A percentile compares a stretch with the other conserved stretches of the same genome.
Conservation (phyloP, 2,329 filamentous ascomycete genomes). For the Saccharata proteae region DNA sequence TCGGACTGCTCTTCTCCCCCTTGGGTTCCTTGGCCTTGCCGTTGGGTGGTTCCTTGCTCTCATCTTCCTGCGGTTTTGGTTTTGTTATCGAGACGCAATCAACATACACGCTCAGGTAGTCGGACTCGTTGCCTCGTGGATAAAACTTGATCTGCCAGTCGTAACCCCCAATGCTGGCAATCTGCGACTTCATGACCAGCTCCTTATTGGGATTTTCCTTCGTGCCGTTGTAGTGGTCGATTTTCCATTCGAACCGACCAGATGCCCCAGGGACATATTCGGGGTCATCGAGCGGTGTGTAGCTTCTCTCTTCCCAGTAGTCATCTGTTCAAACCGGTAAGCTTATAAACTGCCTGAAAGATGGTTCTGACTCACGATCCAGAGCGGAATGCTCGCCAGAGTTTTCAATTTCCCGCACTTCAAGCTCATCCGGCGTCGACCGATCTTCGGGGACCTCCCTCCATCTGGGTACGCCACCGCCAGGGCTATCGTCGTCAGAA, state of each 20-base stretch:
- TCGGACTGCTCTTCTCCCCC: not conserved
- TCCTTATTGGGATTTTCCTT: constrained; percentile 47
- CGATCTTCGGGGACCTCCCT: constrained; percentile 44
- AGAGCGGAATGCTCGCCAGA: constrained; percentile 41
- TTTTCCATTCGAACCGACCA: constrained; percentile 46
- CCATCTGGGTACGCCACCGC: constrained; percentile 30
- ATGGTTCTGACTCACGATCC: constrained; percentile 30
- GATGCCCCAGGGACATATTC: constrained; percentile 42
- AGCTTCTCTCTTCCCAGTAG: constrained; percentile 48
- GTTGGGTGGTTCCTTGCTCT: not conserved
- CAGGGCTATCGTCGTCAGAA: constrained; percentile 23
- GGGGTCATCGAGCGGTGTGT: constrained; percentile 43
- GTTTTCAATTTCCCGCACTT: constrained; percentile 45
- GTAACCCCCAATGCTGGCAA: constrained; percentile 44
- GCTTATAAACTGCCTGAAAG: not conserved
- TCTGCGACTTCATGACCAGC: constrained; percentile 45
- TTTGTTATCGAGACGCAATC: constrained; percentile 42
- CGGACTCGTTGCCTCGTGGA: constrained; percentile 47
- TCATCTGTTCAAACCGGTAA: constrained; percentile 24
- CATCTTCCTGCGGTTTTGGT: constrained; percentile 9
- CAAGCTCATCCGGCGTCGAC: constrained; percentile 42
- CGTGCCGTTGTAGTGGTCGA: constrained; percentile 48
- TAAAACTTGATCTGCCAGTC: constrained; percentile 58
- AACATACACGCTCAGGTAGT: constrained; percentile 48
- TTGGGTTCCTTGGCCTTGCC: not conserved